Evolutionary conservation across 805 yeast species (phyloP), one percentile per base, ranked within the genome.

Genomic region (Nakazawaea molendinolei): DNA sequence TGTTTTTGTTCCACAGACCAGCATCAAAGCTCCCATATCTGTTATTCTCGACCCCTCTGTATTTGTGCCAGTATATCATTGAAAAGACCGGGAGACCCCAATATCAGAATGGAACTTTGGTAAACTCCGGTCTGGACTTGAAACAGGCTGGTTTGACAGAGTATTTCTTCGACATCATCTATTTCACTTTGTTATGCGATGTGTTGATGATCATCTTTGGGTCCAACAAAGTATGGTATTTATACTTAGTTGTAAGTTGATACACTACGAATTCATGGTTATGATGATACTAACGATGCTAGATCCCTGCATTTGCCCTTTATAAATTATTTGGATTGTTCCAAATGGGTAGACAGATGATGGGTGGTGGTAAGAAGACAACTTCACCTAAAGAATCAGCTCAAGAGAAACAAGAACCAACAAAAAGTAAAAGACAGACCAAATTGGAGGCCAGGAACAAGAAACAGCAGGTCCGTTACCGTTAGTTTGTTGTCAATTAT

Each of bases 91-190:
- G 86, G 3, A 57, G 86, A 37, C 89, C 90, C 2, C 55, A 42
- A 22, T 79, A 18, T 49, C 57, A 63, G 12, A 50, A 47, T 1
- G 69, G 69, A 30, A 69, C 69, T 2, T 58, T 81, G 32, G 50
- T 69, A 3, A 58, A 55, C 9, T 53, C 82, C 2, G 90, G 89
- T 2, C 71, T 68, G 21, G 84, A 83, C 47, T 65, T 82, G 40
- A 56, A 56, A 38, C 83, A 74, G 41, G 50, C 56, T 3, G 92
- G 92, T 0, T 61, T 83, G 27, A 78, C 78, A 25, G 90, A 83
- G 55, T 81, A 78, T 60, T 59, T 81, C 65, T 78, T 78, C 50
- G 92, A 83, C 50, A 53, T 80, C 9, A 60, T 83, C 41, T 82
- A 82, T 50, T 53, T 82, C 31, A 79, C 87, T 3, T 67, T 79